Evolutionary conservation across 2,329 filamentous ascomycete genomes (phyloP), one percentile per base, ranked within the genome.

Genomic region (Nigrospora osmanthi): DNA sequence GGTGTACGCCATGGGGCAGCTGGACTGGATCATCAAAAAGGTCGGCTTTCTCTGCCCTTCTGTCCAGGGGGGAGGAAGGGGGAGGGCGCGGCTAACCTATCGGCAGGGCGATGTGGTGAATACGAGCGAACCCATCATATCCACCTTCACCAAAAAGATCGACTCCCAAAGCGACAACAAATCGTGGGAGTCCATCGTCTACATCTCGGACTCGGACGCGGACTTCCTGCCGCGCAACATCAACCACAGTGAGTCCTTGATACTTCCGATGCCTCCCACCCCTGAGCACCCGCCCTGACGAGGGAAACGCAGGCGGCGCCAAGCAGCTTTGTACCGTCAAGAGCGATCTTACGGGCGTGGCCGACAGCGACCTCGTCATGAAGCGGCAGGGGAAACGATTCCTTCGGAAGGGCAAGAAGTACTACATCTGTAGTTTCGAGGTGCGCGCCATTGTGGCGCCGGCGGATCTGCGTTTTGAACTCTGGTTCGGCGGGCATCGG

Each of bases 391-490:
- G 62, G 4, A 53, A 58, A 2, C 58, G 54, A 0, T 60, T 63
- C 15, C 63, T 67, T 42, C 52, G 53, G 9, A 57, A 55, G 14
- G 61, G 66, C 10, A 57, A 60, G 42, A 63, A 57, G 35, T 71
- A 61, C 44, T 71, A 65, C 37, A 49, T 67, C 4, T 68, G 64
- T 38, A 58, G 58, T 7, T 72, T 71, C 42, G 72, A 76, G 41
- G 69, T 81, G 0, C 69, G 76, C 45, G 75, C 78, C 4, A 64
- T 78, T 33, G 71, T 76, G 4, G 76, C 74, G 1, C 69, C 74
- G 1, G 71, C 79, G 0, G 78, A 82, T 45, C 59, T 82, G 33
- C 54, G 58, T 6, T 71, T 72, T 38, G 66, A 69, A 47, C 49
- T 71, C 3, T 72, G 68, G 69, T 70, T 67, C 46, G 62, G 54